These are phyloP conservation scores for Sanghuangporus weigelae DNA, from an alignment of 1,284 basidiomycete species.

Conservation along the genomic window DNA sequence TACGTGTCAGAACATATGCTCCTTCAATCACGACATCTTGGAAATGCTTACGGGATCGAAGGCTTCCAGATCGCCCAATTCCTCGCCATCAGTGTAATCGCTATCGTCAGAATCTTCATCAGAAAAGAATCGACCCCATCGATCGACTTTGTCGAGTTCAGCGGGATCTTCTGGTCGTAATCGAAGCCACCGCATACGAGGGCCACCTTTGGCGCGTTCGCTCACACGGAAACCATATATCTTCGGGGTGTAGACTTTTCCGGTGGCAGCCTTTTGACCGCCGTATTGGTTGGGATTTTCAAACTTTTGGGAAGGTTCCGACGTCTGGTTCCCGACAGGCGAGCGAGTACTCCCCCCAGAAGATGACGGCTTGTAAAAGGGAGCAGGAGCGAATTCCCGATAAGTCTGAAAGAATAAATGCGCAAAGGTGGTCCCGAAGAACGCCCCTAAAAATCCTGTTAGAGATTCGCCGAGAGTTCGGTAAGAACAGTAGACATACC, in stretches of 20 bases:
- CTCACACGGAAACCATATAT: slow-evolving; percentile 93
- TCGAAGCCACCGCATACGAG: slow-evolving; percentile 95
- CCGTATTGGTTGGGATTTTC: slow-evolving; percentile 82
- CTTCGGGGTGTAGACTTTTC: slow-evolving; percentile 84
- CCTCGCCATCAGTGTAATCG: slow-evolving; percentile 53
- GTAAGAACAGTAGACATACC: slow-evolving; percentile 45
- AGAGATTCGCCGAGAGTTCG: background rate
- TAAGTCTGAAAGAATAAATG: slow-evolving; percentile 98
- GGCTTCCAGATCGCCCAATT: slow-evolving; percentile 75
- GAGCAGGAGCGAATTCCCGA: slow-evolving; percentile 82
- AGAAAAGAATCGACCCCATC: slow-evolving; percentile 81
- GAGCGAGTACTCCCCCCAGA: slow-evolving; percentile 42
- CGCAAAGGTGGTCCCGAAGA: slow-evolving; percentile 98
- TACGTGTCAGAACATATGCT: slow-evolving; percentile 1
- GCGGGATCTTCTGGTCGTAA: slow-evolving; percentile 74
- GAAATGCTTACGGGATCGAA: slow-evolving; percentile 63
- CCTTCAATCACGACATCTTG: background rate
- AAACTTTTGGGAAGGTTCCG: slow-evolving; percentile 43
- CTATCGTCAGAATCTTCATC: slow-evolving; percentile 72
- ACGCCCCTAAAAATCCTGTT: slow-evolving; percentile 64
- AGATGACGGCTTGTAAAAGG: slow-evolving; percentile 65
- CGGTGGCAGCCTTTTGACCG: slow-evolving; percentile 80
- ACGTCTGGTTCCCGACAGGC: slow-evolving; percentile 43
- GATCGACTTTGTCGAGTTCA: slow-evolving; percentile 84
- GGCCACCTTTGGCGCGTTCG: slow-evolving; percentile 83